Evolutionary conservation across 306 rosid genomes (phyloP), one percentile per base, ranked within the genome.

Genomic region (Citrullus colocynthis): DNA sequence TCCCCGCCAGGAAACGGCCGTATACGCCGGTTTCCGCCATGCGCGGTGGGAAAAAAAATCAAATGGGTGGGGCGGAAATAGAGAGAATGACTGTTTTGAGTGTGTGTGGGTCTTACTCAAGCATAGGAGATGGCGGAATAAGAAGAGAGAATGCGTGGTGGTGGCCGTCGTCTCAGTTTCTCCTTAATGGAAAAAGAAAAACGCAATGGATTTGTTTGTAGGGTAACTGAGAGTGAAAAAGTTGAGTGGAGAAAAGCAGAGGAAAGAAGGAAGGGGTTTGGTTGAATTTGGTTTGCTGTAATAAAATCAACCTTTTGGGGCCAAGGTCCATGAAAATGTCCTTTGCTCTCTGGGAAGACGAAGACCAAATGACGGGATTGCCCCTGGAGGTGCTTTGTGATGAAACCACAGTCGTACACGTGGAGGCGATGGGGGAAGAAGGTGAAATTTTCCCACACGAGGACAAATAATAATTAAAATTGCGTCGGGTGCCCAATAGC

Each of bases 21-120:
- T 79, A 41, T 67, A 91, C 91, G 79, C 94, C 93, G 83, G 94
- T 82, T 62, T 90, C 93, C 16, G 81, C 90, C 97, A 92, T 92
- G 83, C 17, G 6, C 20, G 54, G 41, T 66, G n/a, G 42, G 0
- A 12, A 44, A 21, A 69, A 42, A 18, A 37, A 18, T 8, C 13
- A 30, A 24, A 10, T 32, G 42, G 67, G 41, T 63, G 21, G 70
- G 21, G 7, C 66, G 70, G 20, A 17, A 37, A 69, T 10, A 12
- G 18, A 72, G 76, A 28, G 32, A 49, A 28, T 15, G 14, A 36
- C 48, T 66, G 20, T 15, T 62, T 0, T 32, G 7, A 6, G 59
- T 8, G 48, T 8, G 7, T 39, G 24, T 9, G 5, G 3, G 5
- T 42, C 9, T 10, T 11, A 9, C 36, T 69, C 75, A 69, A 42